These are phyloP conservation scores for Aureobasidium sp. DNA, from an alignment of 2,329 filamentous ascomycete species.

Conservation along the genomic window DNA sequence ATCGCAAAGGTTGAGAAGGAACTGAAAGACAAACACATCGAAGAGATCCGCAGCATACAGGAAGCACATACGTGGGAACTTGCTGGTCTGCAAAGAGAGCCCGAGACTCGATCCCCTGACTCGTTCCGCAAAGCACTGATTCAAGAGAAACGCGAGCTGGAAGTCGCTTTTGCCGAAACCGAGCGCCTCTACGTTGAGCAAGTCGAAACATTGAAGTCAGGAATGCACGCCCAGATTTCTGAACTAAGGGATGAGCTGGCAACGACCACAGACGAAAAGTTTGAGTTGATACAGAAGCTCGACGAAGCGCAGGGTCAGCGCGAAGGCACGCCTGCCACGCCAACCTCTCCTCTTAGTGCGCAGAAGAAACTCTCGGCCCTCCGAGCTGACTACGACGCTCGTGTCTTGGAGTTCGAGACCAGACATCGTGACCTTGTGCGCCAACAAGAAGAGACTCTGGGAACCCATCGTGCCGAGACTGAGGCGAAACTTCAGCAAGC, in stretches of 20 bases:
- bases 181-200: not conserved
- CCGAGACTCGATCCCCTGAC: not conserved
- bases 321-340: not conserved
- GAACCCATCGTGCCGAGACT: not conserved
- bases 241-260: slow-evolving; percentile 9
- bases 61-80: slow-evolving; percentile 2
- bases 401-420: slow-evolving; percentile 2
- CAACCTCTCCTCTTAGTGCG: not conserved
- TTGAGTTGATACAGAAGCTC: not conserved
- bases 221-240: not conserved
- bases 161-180: not conserved
- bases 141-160: not conserved
- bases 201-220: not conserved
- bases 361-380: not conserved
- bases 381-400: not conserved
- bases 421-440: slow-evolving; percentile 1
- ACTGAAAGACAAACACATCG: slow-evolving; percentile 3
- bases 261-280: not conserved
- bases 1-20: not conserved
- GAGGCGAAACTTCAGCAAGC: not conserved
- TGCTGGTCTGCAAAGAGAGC: not conserved
- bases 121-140: not conserved
- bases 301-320: not conserved
- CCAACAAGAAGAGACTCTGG: not conserved
- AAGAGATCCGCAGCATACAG: slow-evolving; percentile 8